These are phyloP conservation scores for Neoboletus magnificus DNA, from an alignment of 768 basidiomycete genomes.

Conservation along the genomic window DNA sequence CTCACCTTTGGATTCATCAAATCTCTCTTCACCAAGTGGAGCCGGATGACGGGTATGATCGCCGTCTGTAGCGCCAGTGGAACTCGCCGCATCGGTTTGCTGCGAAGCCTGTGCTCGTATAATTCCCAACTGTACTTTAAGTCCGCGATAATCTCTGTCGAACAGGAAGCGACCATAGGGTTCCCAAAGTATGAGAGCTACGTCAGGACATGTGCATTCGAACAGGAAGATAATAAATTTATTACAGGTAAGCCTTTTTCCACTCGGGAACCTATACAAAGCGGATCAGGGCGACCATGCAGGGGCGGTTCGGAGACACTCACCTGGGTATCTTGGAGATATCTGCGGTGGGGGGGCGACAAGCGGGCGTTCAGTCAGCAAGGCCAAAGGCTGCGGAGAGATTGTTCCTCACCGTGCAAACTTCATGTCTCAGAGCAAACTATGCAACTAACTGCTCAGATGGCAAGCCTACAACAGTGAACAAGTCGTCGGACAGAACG, in stretches of 20 bases:
- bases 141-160: constrained; percentile 64
- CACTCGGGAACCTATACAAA: constrained; percentile 60
- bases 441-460: neutral
- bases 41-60: neutral
- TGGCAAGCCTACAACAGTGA: neutral
- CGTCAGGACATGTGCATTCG: neutral
- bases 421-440: constrained; percentile 41
- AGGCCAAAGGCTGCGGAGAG: neutral
- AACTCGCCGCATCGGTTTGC: constrained; percentile 15
- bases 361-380: neutral
- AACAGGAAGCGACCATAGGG: neutral
- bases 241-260: constrained; percentile 30
- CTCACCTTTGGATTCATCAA: neutral
- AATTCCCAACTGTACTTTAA: constrained; percentile 68
- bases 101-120: constrained; percentile 38
- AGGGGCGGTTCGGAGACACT: neutral
- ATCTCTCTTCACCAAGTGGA: neutral
- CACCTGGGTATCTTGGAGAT: constrained; percentile 68
- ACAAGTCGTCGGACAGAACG: neutral
- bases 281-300: neutral
- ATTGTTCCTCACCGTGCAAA: constrained; percentile 48
- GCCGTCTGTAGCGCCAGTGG: neutral
- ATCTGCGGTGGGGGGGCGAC: constrained; percentile 35
- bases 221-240: neutral
- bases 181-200: neutral